phyloP scores from a whole-genome alignment of 306 rosid species.

The Medicago truncatula region DNA sequence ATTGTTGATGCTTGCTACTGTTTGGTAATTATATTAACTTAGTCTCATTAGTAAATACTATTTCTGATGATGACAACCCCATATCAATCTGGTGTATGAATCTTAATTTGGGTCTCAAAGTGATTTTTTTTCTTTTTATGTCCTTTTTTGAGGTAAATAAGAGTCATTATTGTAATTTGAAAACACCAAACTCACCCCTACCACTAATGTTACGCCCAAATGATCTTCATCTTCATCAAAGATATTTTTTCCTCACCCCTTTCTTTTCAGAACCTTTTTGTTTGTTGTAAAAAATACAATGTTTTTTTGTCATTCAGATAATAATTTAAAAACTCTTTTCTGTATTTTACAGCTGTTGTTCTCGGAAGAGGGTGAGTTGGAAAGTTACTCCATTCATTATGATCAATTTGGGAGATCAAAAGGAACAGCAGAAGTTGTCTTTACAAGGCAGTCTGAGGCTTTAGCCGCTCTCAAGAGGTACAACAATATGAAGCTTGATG shows the following conservation, averaged over 20 bases:
- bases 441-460: constrained; percentile 54
- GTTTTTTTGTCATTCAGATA: constrained; percentile 2
- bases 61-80: background rate
- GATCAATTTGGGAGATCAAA: constrained; percentile 71
- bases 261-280: background rate
- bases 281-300: background rate
- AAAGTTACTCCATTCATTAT: constrained; percentile 56
- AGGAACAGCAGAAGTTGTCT: constrained; percentile 78
- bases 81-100: background rate
- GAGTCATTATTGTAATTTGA: background rate
- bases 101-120: constrained; percentile 9
- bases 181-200: background rate
- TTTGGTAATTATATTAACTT: background rate
- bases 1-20: background rate
- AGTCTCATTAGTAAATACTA: background rate
- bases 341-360: constrained; percentile 58
- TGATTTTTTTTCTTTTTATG: background rate
- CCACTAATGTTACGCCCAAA: background rate
- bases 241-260: background rate
- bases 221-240: background rate
- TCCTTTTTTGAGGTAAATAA: background rate
- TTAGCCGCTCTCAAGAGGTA: constrained; percentile 60
- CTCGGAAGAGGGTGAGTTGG: constrained; percentile 63
- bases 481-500: constrained; percentile 66
- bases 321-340: constrained; percentile 13